phyloP scores from a whole-genome alignment of 2,329 filamentous ascomycete genomes.

The Epicoccum sorghinum region DNA sequence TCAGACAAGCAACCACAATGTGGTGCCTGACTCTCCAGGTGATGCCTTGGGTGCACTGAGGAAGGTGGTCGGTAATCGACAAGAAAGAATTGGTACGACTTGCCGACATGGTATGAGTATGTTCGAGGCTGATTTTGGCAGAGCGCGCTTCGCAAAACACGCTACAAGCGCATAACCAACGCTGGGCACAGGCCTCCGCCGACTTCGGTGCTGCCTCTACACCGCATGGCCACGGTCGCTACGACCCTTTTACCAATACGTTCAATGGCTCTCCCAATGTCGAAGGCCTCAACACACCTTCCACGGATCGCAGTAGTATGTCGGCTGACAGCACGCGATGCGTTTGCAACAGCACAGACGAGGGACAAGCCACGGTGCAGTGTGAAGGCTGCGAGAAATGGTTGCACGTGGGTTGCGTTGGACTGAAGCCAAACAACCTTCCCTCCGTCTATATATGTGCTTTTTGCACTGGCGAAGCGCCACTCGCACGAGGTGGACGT shows the following conservation, averaged over 20 bases:
- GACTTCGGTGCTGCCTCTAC: constrained; percentile 38
- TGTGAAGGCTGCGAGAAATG: constrained; percentile 69
- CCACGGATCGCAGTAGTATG: constrained; percentile 59
- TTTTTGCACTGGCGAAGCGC: constrained; percentile 49
- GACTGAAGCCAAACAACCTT: constrained; percentile 57
- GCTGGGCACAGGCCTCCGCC: constrained; percentile 53
- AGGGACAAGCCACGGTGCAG: constrained; percentile 64
- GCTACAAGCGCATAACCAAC: constrained; percentile 52
- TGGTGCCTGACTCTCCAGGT: constrained; percentile 41
- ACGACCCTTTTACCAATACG: constrained; percentile 48
- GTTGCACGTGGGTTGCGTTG: constrained; percentile 65
- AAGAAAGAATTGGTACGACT: constrained; percentile 42
- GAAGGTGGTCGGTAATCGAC: constrained; percentile 48
- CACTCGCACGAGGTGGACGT: constrained; percentile 41
- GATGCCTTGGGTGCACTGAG: constrained; percentile 51
- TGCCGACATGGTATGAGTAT: neutral
- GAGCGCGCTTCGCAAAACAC: constrained; percentile 44
- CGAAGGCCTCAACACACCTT: constrained; percentile 57
- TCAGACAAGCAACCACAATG: constrained; percentile 28
- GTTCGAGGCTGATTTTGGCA: constrained; percentile 12
- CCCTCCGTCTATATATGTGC: constrained; percentile 49
- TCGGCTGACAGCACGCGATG: constrained; percentile 61
- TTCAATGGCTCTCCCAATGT: constrained; percentile 54
- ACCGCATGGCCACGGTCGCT: constrained; percentile 26
- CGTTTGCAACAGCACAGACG: constrained; percentile 61